Base-by-base conservation (phyloP, 2,329 filamentous ascomycete genomes). In the Grosmannia serpens region DNA sequence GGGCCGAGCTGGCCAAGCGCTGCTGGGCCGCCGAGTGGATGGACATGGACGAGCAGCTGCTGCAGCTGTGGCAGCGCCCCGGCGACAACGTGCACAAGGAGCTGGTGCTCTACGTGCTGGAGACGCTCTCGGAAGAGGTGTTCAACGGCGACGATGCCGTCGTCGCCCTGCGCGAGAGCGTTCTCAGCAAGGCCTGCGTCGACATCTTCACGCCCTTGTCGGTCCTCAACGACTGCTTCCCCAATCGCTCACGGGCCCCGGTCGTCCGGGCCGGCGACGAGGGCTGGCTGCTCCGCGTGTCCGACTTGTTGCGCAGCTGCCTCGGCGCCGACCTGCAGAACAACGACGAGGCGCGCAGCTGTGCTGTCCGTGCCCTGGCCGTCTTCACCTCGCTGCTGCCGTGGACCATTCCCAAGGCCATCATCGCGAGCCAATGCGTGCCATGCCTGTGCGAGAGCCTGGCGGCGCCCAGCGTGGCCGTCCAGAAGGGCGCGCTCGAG, bases 1-100 rank as follows among this genome's bases (percentile, higher is more conserved):
- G 94, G 94, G 89, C 91, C 9, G 94, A 97, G 71, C 79, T 96
- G 57, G 91, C 91, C 47, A 97, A 97, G 75, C 83, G 92, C 66
- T 88, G 84, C 68, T 99, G 94, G 94, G 89, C 81, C n/a, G 79
- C 83, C 35, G 88, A 94, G 62, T 99, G 95, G 94, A 85, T 88
- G 76, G 85, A 95, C 68, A 96, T 99, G 92, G 95, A 99, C 70
- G 75, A 84, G 62, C 79, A 88, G 67, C 79, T 99, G 58, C 82
- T 91, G 51, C 81, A 84, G 66, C 78, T 97, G 24, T 99, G 94
- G 94, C 86, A 91, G 70, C 71, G 79, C 20, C 77, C 78, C 22
- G 80, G 83, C 63, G 81, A 81, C 29, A 73, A 79, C 35, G 80
- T 81, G 9, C 82, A 86, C 70, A 94, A 95, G 71, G 88, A 94